Base-by-base conservation (phyloP, 345 rosid genomes). In the Pistacia integerrima region DNA sequence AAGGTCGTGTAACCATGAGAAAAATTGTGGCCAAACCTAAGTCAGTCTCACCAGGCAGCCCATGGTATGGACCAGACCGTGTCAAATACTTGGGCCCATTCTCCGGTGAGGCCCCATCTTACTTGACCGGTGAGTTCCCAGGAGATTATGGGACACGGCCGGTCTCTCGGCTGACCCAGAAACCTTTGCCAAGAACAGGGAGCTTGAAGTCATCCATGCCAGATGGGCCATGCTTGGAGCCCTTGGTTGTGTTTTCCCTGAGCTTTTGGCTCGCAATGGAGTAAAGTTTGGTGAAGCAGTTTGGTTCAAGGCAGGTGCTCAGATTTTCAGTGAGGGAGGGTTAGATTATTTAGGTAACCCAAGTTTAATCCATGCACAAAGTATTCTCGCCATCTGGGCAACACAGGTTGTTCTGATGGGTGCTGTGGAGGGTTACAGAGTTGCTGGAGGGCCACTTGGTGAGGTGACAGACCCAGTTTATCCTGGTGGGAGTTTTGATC, bases 61-160 rank as follows among this genome's bases (percentile, higher is more conserved):
- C 73, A 22, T 79, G 78, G 82, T 76, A 79, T 30, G 80, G 82
- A 44, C 82, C 82, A 28, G 85, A 82, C 74, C 63, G 64, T 17
- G 80, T 79, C 64, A 79, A 76, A 70, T 64, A 79, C 76, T 73
- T 76, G 51, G 85, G 80, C 11, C 82, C 80, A 4, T 69, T 79
- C 60, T 82, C 78, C n/a, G 82, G 78, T 1, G 85, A 73, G 30
- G 20, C 82, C 20, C 78, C 82, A 13, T 55, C 56, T 54, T 82
- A 79, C 78, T 51, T 82, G 35, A 73, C 76, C 2, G 74, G 80
- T 3, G 81, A 79, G 67, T 76, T 79, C 67, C 85, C 83, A 1
- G 76, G 83, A 0, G 82, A 82, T 70, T 82, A 79, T 25, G 77
- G 85, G 85, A 79, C 83, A 79, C 76, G 2, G 81, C 81, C 8